These are phyloP conservation scores for Pseudozyma sp. DNA, from an alignment of 1,284 basidiomycete genomes.

Conservation along the genomic window DNA sequence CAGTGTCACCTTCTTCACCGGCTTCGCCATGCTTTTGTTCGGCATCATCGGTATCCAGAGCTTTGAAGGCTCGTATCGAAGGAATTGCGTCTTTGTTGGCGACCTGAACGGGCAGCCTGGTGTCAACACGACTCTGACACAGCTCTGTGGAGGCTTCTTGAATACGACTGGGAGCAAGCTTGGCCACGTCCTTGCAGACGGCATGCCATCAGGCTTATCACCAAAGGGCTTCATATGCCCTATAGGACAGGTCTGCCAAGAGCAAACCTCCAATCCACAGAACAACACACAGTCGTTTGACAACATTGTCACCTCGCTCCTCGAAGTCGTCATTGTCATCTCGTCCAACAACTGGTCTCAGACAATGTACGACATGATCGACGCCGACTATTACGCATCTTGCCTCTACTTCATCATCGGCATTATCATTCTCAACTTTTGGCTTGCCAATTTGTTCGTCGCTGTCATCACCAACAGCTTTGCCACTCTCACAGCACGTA, in stretches of 20 bases:
- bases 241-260: constrained; percentile 66
- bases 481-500: constrained; percentile 86
- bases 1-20: constrained; percentile 88
- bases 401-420: constrained; percentile 89
- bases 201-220: constrained; percentile 19
- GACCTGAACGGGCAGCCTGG: constrained; percentile 54
- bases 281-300: constrained; percentile 85
- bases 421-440: constrained; percentile 67
- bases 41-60: constrained; percentile 72
- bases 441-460: constrained; percentile 89
- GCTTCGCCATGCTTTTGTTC: constrained; percentile 90
- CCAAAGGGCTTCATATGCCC: constrained; percentile 69
- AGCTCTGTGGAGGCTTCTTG: constrained; percentile 64
- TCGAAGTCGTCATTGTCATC: constrained; percentile 88
- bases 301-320: constrained; percentile 82
- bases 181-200: constrained; percentile 35
- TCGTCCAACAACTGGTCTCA: constrained; percentile 73
- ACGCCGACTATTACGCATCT: constrained; percentile 89
- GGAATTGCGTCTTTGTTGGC: constrained; percentile 65
- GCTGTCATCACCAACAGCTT: constrained; percentile 97
- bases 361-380: constrained; percentile 91
- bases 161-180: constrained; percentile 24
- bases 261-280: constrained; percentile 75
- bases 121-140: constrained; percentile 54
- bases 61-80: constrained; percentile 66